These are phyloP conservation scores for Lolium perenne DNA, from an alignment of 176 grass and related monocot species.

Conservation along the genomic window DNA sequence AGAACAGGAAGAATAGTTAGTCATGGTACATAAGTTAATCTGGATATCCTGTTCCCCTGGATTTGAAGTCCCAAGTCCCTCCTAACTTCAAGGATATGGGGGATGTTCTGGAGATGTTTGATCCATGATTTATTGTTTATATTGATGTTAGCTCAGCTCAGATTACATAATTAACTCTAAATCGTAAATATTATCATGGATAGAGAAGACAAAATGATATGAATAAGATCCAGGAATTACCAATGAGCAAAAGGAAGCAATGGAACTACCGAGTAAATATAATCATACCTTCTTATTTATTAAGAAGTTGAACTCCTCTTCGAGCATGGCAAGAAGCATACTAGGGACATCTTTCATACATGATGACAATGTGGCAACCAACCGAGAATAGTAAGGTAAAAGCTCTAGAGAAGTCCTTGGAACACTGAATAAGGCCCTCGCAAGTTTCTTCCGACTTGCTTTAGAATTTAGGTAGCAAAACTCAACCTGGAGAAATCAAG, in stretches of 20 bases:
- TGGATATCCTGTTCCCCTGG: not conserved
- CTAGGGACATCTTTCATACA: conserved; percentile 95
- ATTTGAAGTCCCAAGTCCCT: conserved; percentile 19
- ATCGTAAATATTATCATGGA: conserved; percentile 1
- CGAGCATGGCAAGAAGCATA: conserved; percentile 86
- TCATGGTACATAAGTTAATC: conserved; percentile 28
- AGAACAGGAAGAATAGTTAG: conserved; percentile 55
- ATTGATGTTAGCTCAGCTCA: not conserved
- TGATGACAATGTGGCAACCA: conserved; percentile 88
- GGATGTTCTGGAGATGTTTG: not conserved
- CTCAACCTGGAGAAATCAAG: conserved; percentile 74
- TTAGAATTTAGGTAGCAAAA: conserved; percentile 99
- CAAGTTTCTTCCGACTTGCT: conserved; percentile 97
- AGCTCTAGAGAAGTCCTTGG: conserved; percentile 95
- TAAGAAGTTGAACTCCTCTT: conserved; percentile 98
- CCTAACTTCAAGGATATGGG: conserved; percentile 6
- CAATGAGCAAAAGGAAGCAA: conserved; percentile 26
- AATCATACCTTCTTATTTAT: conserved; percentile 96
- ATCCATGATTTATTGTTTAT: conserved; percentile 8
- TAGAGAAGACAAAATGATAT: conserved; percentile 15
- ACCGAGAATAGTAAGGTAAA: conserved; percentile 94
- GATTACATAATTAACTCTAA: conserved; percentile 25
- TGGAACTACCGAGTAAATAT: conserved; percentile 13
- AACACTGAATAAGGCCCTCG: conserved; percentile 78
- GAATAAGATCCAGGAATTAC: conserved; percentile 29